Percentiles rank a stretch among this genome's conserved stretches.
Evolutionary conservation across 2,329 filamentous ascomycete genomes (phyloP).

Genomic region (Alternaria sp.): DNA sequence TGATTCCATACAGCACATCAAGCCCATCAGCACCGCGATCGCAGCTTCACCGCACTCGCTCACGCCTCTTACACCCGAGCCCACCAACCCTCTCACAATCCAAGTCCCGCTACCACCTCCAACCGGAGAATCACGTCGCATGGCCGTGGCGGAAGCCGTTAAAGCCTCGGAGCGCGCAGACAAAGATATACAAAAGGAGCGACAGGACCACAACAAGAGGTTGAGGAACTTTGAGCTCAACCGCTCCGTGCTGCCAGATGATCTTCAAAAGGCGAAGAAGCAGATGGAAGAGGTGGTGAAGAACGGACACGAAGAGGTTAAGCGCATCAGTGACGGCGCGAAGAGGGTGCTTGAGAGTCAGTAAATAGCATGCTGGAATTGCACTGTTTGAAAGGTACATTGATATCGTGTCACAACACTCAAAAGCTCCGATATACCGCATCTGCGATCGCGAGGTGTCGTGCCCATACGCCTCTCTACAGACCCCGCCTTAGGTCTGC

Average conservation of each 20-base stretch:
- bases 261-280: slow-evolving; percentile 58
- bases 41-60: slow-evolving; percentile 60
- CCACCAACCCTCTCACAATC: slow-evolving; percentile 60
- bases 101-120: slow-evolving; percentile 65
- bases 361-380: slow-evolving; percentile 19
- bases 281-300: slow-evolving; percentile 62
- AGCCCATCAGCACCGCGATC: slow-evolving; percentile 63
- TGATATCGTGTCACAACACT: neutral
- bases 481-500: neutral
- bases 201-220: slow-evolving; percentile 60
- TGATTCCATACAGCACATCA: slow-evolving; percentile 57
- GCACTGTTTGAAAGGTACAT: neutral
- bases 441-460: neutral
- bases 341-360: slow-evolving; percentile 56
- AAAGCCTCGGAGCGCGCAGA: slow-evolving; percentile 56
- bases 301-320: slow-evolving; percentile 58
- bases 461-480: neutral
- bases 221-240: slow-evolving; percentile 54
- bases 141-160: slow-evolving; percentile 49
- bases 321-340: slow-evolving; percentile 58
- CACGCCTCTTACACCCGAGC: slow-evolving; percentile 60
- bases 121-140: slow-evolving; percentile 63
- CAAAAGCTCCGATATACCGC: neutral
- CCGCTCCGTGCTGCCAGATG: slow-evolving; percentile 57
- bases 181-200: slow-evolving; percentile 53